A percentile compares a stretch with the other conserved stretches of the same genome.
These are phyloP conservation scores for Lichtheimia corymbifera DNA, from an alignment of 371 early-diverging fungal species.

Conservation along the genomic window DNA sequence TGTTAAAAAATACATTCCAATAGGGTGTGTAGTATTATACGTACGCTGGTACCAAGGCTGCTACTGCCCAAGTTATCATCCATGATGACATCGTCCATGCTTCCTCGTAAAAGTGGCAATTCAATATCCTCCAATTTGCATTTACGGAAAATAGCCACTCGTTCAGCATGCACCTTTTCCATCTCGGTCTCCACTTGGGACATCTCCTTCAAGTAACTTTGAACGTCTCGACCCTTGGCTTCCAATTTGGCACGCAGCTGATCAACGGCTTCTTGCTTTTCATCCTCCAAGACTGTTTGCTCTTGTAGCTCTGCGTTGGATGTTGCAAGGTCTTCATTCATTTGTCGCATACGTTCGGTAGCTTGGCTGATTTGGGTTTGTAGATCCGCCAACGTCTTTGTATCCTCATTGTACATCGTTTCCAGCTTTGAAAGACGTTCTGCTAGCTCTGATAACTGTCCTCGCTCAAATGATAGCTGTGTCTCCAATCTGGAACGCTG, in stretches of 20 bases:
- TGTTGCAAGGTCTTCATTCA: conserved; percentile 29
- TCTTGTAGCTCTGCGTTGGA: conserved; percentile 44
- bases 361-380: conserved; percentile 39
- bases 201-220: conserved; percentile 64
- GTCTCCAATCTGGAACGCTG: conserved; percentile 77
- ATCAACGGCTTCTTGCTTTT: conserved; percentile 59
- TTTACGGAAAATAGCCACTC: conserved; percentile 75
- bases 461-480: conserved; percentile 76
- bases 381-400: conserved; percentile 25
- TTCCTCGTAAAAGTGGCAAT: conserved; percentile 72
- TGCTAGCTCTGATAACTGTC: conserved; percentile 67
- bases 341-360: conserved; percentile 39
- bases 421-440: conserved; percentile 61
- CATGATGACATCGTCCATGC: conserved; percentile 69
- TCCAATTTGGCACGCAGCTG: conserved; percentile 61
- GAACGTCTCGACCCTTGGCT: conserved; percentile 65
- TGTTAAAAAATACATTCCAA: background rate
- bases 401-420: conserved; percentile 35
- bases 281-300: conserved; percentile 42
- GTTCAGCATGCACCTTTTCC: conserved; percentile 76
- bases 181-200: conserved; percentile 71
- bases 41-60: conserved; percentile 23
- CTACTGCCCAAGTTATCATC: conserved; percentile 43
- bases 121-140: conserved; percentile 93
- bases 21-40: conserved; percentile 9